Conservation (phyloP, 2,329 filamentous ascomycete species). For the Stachybotrys echinatus region DNA sequence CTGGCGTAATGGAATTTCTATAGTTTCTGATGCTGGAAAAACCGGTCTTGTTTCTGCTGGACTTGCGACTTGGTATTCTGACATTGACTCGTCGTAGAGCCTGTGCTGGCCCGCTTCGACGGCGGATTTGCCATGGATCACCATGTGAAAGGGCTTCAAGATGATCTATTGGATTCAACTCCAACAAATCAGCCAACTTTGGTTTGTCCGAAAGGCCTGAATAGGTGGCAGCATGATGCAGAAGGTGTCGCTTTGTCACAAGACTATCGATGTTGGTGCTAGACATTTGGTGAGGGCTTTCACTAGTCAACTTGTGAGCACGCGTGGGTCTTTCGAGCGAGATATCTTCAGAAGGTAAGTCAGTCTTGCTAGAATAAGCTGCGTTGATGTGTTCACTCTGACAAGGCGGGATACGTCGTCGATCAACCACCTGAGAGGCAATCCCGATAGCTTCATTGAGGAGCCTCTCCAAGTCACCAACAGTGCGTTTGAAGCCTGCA, state of each 20-base stretch:
- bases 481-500: slow-evolving; percentile 25
- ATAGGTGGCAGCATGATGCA: slow-evolving; percentile 18
- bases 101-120: background rate
- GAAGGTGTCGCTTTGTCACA: too few species aligned
- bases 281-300: too few species aligned
- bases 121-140: background rate
- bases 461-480: slow-evolving; percentile 40
- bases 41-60: background rate
- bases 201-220: slow-evolving; percentile 14
- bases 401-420: background rate
- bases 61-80: background rate
- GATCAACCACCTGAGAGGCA: slow-evolving; percentile 32
- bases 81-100: background rate
- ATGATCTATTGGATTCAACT: background rate
- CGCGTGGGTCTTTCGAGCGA: background rate
- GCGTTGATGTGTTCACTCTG: background rate
- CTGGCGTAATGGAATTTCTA: background rate
- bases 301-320: background rate
- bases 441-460: slow-evolving; percentile 40
- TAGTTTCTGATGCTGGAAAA: background rate
- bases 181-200: background rate
- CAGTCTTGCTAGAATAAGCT: background rate
- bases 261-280: background rate
- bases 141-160: background rate
- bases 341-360: background rate